phyloP scores from a whole-genome alignment of 2,329 filamentous ascomycete species.

The Talaromyces sp. region DNA sequence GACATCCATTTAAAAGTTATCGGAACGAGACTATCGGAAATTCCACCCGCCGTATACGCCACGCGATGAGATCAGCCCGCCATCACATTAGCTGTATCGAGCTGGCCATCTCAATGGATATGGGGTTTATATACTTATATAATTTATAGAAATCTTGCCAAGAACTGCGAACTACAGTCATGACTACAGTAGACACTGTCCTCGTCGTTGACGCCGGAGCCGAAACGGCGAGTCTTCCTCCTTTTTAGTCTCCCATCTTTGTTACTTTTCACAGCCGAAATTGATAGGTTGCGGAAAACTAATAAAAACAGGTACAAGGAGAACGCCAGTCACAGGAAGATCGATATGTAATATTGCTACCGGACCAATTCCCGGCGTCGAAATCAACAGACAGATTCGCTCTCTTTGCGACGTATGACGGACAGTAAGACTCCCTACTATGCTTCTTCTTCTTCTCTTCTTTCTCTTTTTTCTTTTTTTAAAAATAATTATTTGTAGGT shows the following conservation, averaged over 20 bases:
- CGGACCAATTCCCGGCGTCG: constrained; percentile 25
- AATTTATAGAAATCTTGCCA: not conserved
- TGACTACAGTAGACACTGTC: constrained; percentile 20
- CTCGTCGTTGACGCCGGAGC: constrained; percentile 26
- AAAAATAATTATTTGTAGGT: too few relatives aligned
- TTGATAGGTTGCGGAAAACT: not conserved
- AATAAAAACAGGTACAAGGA: constrained; percentile 23
- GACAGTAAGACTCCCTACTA: constrained; percentile 23
- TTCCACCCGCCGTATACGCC: not conserved
- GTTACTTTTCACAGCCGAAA: not conserved
- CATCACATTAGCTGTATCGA: constrained; percentile 17
- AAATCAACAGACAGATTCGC: constrained; percentile 22
- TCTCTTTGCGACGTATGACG: constrained; percentile 30
- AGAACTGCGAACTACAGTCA: constrained; percentile 16
- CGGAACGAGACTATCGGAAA: not conserved
- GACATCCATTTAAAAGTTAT: not conserved
- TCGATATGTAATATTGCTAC: constrained; percentile 22
- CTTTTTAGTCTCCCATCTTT: not conserved
- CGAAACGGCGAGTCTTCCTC: constrained; percentile 19
- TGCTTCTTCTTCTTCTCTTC: too few relatives aligned
- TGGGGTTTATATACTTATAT: not conserved
- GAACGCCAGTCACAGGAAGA: constrained; percentile 25
- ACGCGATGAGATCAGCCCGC: constrained; percentile 22
- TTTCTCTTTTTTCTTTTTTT: too few relatives aligned
- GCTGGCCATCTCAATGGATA: not conserved